Base-by-base conservation (phyloP, 768 basidiomycete genomes). In the Udeniomyces megalosporus region DNA sequence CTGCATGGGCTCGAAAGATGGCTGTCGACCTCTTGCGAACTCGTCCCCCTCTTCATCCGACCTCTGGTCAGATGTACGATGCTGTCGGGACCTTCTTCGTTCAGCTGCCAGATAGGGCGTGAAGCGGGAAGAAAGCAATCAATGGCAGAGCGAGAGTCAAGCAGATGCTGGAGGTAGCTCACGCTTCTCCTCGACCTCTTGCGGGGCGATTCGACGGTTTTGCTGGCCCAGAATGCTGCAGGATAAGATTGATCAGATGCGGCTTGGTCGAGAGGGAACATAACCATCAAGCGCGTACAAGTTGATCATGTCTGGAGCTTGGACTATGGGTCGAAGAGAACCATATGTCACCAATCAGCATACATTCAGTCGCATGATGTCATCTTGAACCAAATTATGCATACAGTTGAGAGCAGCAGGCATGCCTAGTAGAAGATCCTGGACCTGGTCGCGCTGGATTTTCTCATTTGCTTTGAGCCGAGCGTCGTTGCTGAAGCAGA, bases 191-290 rank as follows among this genome's bases (percentile, higher is more conserved):
- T 46, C 14, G 44, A 29, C 51, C 24, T 51, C 42, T 7, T 7
- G 10, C 4, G 44, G 55, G 26, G 31, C 22, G 6, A 29, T 17
- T 53, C 32, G 34, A 47, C 31, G 34, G 29, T 63, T 63, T 32
- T 58, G 62, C 50, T 63, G 62, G 15, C 47, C 55, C 15, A 63
- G 62, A 26, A 58, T 14, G 46, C 60, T 61, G 60, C 3, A 38
- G 12, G 5, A 28, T n/a, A n/a, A n/a, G n/a, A n/a, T n/a, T n/a
- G n/a, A n/a, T n/a, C n/a, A n/a, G n/a, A n/a, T n/a, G n/a, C n/a
- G n/a, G n/a, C n/a, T n/a, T n/a, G n/a, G n/a, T n/a, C 3, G 15
- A 20, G 46, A 51, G 49, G 3, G 20, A 5, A 26, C 3, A 6
- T 4, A 5, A 3, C 46, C 11, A 31, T 24, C 12, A 1, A 48